These are phyloP conservation scores for Pistacia vera DNA, from an alignment of 345 rosid genomes.

Conservation along the genomic window DNA sequence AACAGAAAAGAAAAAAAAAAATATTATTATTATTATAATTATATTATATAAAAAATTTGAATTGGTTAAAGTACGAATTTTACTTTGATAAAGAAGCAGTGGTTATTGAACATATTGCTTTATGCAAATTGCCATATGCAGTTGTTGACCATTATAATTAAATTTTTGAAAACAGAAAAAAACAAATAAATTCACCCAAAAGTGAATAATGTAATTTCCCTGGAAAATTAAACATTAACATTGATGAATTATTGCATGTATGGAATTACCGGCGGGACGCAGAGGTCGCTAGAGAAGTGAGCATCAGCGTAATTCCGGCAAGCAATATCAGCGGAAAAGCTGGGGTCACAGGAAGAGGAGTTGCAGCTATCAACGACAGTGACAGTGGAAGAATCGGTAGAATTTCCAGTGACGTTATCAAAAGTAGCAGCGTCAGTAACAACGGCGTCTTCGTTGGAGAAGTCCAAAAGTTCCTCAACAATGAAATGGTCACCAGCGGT, in stretches of 20 bases:
- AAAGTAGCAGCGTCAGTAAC: slow-evolving; percentile 31
- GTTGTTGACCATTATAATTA: neutral
- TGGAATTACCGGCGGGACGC: slow-evolving; percentile 70
- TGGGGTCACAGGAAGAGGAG: slow-evolving; percentile 48
- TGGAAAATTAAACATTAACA: neutral
- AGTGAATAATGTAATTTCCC: too few species aligned
- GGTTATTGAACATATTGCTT: neutral
- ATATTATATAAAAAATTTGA: neutral
- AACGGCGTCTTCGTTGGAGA: slow-evolving; percentile 72
- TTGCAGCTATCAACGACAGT: slow-evolving; percentile 65
- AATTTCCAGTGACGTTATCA: slow-evolving; percentile 39
- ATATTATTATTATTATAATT: too few species aligned
- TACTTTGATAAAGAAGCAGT: slow-evolving; percentile 13
- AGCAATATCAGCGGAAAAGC: slow-evolving; percentile 38
- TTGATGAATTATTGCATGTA: slow-evolving; percentile 3
- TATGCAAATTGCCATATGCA: slow-evolving; percentile 20
- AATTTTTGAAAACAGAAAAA: neutral
- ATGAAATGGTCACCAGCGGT: slow-evolving; percentile 60
- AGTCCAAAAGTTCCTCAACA: slow-evolving; percentile 90
- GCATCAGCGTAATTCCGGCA: slow-evolving; percentile 39
- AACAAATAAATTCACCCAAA: neutral
- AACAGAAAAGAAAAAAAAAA: neutral
- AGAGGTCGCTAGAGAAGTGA: slow-evolving; percentile 73
- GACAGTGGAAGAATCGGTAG: slow-evolving; percentile 58
- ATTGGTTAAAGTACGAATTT: neutral